phyloP scores from a whole-genome alignment of 2,329 filamentous ascomycete genomes.

The Rhynchosporium secalis region DNA sequence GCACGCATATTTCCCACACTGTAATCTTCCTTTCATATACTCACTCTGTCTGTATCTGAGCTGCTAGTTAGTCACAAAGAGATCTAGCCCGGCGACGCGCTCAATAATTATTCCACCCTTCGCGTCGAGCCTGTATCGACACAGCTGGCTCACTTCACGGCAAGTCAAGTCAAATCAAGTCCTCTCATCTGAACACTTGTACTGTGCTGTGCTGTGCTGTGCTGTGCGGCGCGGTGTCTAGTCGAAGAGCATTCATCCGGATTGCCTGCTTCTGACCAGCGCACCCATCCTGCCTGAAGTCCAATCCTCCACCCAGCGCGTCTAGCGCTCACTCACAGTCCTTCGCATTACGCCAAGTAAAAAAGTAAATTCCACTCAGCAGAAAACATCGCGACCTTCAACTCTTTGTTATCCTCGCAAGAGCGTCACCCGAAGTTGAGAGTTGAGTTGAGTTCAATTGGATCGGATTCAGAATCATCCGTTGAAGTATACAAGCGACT shows the following conservation, averaged over 20 bases:
- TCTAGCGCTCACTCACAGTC: conserved; percentile 8
- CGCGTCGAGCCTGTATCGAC: not conserved
- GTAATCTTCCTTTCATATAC: not conserved
- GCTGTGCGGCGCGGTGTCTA: conserved; percentile 11
- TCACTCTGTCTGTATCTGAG: not conserved
- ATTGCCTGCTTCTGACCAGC: not conserved
- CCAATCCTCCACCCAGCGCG: conserved; percentile 4
- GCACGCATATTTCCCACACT: conserved; percentile 5
- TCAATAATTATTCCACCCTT: conserved; percentile 8
- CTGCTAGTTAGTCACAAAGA: not conserved
- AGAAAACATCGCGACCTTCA: conserved; percentile 24
- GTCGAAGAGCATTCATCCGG: not conserved
- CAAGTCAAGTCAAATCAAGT: conserved; percentile 8
- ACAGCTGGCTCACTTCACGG: not conserved
- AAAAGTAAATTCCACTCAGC: conserved; percentile 22
- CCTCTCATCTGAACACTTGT: not conserved
- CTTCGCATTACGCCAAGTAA: not conserved
- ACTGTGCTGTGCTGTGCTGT: conserved; percentile 11
- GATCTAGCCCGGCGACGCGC: not conserved
- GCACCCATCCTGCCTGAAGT: conserved; percentile 16
- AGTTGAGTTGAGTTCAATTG: not conserved
- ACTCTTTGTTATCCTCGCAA: conserved; percentile 5
- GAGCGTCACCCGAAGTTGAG: not conserved
- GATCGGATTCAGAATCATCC: not conserved
- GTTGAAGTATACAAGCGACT: not conserved